Evolutionary conservation across 2,329 filamentous ascomycete species (phyloP), one percentile per base, ranked within the genome.

Genomic region (Penicillium freii): DNA sequence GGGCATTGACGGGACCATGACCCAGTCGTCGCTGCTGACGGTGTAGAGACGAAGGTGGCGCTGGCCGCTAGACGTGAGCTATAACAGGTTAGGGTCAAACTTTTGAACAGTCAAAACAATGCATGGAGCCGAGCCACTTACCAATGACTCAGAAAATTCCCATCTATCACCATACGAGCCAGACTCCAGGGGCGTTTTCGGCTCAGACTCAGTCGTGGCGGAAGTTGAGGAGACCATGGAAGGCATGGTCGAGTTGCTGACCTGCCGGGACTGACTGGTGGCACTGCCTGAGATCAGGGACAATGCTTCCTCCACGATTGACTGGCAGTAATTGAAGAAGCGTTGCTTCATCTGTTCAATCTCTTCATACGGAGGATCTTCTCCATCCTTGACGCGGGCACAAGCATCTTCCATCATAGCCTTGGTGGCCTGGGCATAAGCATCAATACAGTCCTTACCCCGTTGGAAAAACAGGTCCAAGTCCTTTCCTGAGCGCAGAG

Each of bases 21-120:
- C 66, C 72, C 72, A 74, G 17, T 71, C 68, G 13, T 62, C 61
- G n/a, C 66, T 65, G 47, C 69, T 66, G 33, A 75, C 61, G 2
- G 66, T 67, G 56, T 73, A 74, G 2, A 71, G 65, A 45, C 64
- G 61, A n/a, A 61, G 31, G n/a, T 40, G 31, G 8, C 21, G 9
- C n/a, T 27, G 40, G 21, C 52, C 39, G 17, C 38, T 49, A 36
- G 52, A 21, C 1, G 31, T 29, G 7, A 55, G 36, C 52, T 55
- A 51, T 27, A 1, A 43, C 8, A 21, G 6, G 47, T 57, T 17
- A 59, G 46, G 13, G 17, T n/a, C 10, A 44, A 10, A 7, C 13
- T 9, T 23, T 23, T 17, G n/a, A 6, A 23, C 33, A 51, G 9
- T 10, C 17, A 21, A 11, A 17, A 2, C 15, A 5, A 43, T 31